Evolutionary conservation across 2,329 filamentous ascomycete genomes (phyloP), one percentile per base, ranked within the genome.

Genomic region (Aspergillus sp.): DNA sequence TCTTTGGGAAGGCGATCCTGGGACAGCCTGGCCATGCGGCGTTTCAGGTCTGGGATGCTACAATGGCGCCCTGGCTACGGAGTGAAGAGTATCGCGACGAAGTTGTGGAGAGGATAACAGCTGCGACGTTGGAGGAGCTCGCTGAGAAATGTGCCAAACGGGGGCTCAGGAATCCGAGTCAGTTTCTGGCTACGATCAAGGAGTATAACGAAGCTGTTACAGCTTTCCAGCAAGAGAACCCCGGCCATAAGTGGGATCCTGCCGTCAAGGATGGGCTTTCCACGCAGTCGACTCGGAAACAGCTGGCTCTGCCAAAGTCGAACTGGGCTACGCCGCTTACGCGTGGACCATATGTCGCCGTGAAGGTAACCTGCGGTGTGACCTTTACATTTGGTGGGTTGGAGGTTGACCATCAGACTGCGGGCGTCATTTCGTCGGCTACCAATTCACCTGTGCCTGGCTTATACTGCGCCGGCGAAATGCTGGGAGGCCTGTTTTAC

Each of bases 331-430:
- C 85, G 6, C 80, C 86, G 0, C 64, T 90, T 9, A 77, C 81
- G 27, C 68, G 82, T 60, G 74, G 76, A 0, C 87, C 87, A 0
- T 89, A 85, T 64, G 70, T 87, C 23, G 87, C 87, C 1, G 82
- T 89, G 45, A 84, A 84, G 62, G 85, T 89, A 2, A 82, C 82
- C 5, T 85, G 84, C 49, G 87, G 87, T 1, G 80, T 90, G 15
- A 89, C 86, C 0, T 90, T 89, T 63, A 89, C 87, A 0, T 90
- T 89, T 72, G 87, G 86, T 1, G 86, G 87, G 0, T 70, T 89
- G 4, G 77, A 78, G 4, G 80, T 87, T 2, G 78, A 84, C 51
- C 78, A 83, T 0, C 68, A 82, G 25, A 86, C 82, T 0, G 78
- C 81, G 1, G 76, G 75, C 2, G 80, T 88, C 33, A 31, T 50